These are phyloP conservation scores for Cordyceps fumosorosea DNA, from an alignment of 2,329 filamentous ascomycete species.

Conservation along the genomic window DNA sequence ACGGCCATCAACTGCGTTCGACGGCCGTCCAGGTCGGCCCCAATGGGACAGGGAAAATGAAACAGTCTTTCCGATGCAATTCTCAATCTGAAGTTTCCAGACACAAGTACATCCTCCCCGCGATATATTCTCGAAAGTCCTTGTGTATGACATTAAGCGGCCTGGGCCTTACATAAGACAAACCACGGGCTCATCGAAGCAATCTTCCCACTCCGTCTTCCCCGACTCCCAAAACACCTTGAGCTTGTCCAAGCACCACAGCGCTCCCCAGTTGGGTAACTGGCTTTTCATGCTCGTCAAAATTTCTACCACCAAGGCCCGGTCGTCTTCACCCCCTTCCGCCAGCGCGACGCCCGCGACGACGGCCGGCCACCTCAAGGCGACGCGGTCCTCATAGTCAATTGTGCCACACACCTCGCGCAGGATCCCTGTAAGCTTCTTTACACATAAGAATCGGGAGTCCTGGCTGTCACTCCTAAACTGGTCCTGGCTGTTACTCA, in stretches of 20 bases:
- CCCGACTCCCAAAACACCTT: neutral
- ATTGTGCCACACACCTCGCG: no score
- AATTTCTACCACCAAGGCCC: neutral
- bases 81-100: no score
- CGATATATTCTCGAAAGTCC: no score
- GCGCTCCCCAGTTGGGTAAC: neutral
- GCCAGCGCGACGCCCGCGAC: neutral
- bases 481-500: no score
- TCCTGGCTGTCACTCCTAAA: no score
- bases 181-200: neutral
- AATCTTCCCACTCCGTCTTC: neutral
- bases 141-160: no score
- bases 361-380: neutral
- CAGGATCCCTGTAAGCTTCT: neutral
- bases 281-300: neutral
- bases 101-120: no score
- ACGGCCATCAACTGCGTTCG: no score
- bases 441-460: no score
- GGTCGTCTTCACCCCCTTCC: neutral
- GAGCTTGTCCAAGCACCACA: neutral
- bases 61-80: no score
- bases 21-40: no score
- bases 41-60: no score
- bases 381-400: neutral
- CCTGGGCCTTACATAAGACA: neutral